Base-by-base conservation (phyloP, 768 basidiomycete genomes). In the Termitomyces sp. region DNA sequence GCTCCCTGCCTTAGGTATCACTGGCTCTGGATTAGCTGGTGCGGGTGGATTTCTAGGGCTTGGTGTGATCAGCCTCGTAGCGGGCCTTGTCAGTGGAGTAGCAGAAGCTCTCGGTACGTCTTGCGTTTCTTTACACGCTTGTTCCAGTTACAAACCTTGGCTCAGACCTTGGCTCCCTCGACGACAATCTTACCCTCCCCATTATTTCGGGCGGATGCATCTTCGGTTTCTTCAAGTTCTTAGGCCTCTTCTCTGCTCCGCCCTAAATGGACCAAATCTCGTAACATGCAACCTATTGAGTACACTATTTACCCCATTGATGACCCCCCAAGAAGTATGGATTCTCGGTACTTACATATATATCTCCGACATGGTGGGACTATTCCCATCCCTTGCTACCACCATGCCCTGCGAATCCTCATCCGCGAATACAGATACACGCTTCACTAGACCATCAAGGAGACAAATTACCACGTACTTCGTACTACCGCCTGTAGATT, bases 131-230 rank as follows among this genome's bases (percentile, higher is more conserved):
- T 20, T 40, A 53, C 16, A 46, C 52, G 40, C 45, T 26, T 20
- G 12, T 12, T 10, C 9, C 27, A 24, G 8, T 62, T 55, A 55
- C 50, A 30, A 53, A n/a, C 27, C 51, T 36, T 45, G 18, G 20
- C 22, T 48, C 68, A 96, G 93, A 95, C 70, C 77, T 96, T 3
- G 93, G 93, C 18, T 82, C 81, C 0, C 68, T 93, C 39, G 95
- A 97, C 66, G 95, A 97, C 68, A 96, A 97, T 69, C 71, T 97
- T 26, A 95, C 92, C 8, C 73, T 97, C 26, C 95, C 95, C 4
- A 86, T 96, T 67, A 83, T 95, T 55, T 87, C 92, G 6, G 94
- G 94, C 3, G 89, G 84, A 18, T 82, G 77, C 51, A 69, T 80
- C 39, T 64, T 74, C 18, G 78, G 73, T 9, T 78, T 80, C 65